Percentiles rank a stretch among this genome's conserved stretches.
Conservation (phyloP, 2,329 filamentous ascomycete species). For the Colletotrichum musicola region DNA sequence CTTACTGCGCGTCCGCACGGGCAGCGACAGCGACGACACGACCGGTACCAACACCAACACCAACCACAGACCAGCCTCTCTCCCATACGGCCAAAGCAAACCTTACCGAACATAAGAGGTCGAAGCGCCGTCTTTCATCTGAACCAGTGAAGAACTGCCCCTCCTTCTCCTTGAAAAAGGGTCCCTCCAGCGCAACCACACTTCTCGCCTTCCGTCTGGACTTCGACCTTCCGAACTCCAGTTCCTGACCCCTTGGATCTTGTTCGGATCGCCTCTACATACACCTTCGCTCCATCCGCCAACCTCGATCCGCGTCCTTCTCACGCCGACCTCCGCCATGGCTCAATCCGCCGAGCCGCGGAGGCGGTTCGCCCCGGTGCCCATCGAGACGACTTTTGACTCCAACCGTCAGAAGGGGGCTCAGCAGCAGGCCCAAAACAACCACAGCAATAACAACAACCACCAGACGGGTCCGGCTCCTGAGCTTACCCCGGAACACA, state of each 20-base stretch:
- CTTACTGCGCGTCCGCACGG: conserved; percentile 26
- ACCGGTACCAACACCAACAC: conserved; percentile 5
- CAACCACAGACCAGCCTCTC: conserved; percentile 35
- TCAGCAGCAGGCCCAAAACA: conserved; percentile 36
- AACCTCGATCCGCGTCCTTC: not conserved
- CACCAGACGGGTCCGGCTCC: conserved; percentile 62
- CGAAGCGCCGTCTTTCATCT: conserved; percentile 32
- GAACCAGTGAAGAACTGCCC: conserved; percentile 27
- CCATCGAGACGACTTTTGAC: conserved; percentile 79
- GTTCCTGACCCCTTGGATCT: conserved; percentile 16
- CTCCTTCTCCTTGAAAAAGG: conserved; percentile 27
- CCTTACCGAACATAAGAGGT: conserved; percentile 8
- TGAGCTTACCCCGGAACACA: conserved; percentile 68
- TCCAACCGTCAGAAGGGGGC: conserved; percentile 61
- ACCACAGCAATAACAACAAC: conserved; percentile 30
- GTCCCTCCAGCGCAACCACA: conserved; percentile 3
- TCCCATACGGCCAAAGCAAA: conserved; percentile 15
- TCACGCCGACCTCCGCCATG: conserved; percentile 48
- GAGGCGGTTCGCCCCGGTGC: conserved; percentile 75
- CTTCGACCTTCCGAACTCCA: conserved; percentile 18
- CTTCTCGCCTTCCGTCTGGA: conserved; percentile 6
- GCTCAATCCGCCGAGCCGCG: conserved; percentile 56
- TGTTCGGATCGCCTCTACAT: conserved; percentile 15
- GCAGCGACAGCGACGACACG: conserved; percentile 12
- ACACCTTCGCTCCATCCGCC: not conserved